Base-by-base conservation (phyloP, 306 rosid genomes). In the Castanea sativa region DNA sequence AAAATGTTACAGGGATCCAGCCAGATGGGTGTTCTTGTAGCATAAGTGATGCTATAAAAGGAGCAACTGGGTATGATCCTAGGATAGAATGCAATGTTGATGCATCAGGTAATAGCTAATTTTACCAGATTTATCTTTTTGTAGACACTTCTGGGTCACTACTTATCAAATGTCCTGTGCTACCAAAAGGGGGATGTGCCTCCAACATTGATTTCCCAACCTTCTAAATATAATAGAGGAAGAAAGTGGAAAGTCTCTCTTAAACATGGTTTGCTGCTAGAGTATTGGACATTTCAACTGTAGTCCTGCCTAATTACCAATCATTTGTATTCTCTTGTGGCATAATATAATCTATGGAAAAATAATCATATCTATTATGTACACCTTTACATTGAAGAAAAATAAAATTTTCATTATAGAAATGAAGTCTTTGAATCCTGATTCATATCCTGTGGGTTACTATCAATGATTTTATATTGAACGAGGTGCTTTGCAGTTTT, bases 1-100 rank as follows among this genome's bases (percentile, higher is more conserved):
- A 43, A 35, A 21, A 15, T 49, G 15, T 0, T 27, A 13, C 89
- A 91, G 89, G 58, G 82, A 90, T 65, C 6, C 1, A 76, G 9
- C 79, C 97, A 53, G 73, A 85, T 79, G 92, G 91, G 29, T 43
- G 33, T 27, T 80, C 80, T 5, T 91, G 79, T 71, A 85, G 65
- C 79, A 85, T 91, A 11, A 88, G 71, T 64, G 64, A 15, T 23
- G 85, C 87, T 5, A 87, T 91, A 78, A 19, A 80, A 53, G 65
- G 5, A 55, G 88, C 25, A 83, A 21, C 56, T 79, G 89, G 92
- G 58, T 79, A 12, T 70, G 32, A 64, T 74, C 85, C 85, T 33
- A 74, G 45, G 53, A 81, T 90, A 68, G 86, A 84, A 55, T 92
- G 97, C 83, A 88, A 88, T 74, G 69, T 49, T 27, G 91, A 85